Percentiles rank a stretch among this genome's conserved stretches.
These are phyloP conservation scores for Collybia sordida DNA, from an alignment of 768 basidiomycete genomes.

Conservation along the genomic window DNA sequence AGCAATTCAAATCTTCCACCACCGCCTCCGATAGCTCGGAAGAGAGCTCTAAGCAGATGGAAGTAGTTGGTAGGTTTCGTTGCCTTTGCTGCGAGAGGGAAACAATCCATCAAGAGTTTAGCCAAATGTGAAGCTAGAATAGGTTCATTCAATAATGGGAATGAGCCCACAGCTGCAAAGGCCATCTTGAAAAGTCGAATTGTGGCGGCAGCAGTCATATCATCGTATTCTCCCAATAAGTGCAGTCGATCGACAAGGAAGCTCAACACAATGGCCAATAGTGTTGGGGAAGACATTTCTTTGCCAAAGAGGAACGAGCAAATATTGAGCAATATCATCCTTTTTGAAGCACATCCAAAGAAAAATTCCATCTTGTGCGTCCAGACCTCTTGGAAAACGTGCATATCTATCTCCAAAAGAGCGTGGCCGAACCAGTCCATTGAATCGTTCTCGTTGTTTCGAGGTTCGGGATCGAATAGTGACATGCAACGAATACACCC, in stretches of 20 bases:
- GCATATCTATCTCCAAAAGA: slow-evolving; percentile 79
- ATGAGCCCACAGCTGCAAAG: slow-evolving; percentile 80
- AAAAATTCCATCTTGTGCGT: slow-evolving; percentile 90
- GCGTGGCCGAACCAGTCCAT: slow-evolving; percentile 83
- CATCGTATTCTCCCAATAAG: slow-evolving; percentile 81
- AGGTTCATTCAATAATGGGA: slow-evolving; percentile 78
- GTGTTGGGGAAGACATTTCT: slow-evolving; percentile 72
- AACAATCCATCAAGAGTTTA: slow-evolving; percentile 94
- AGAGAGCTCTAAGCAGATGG: slow-evolving; percentile 86
- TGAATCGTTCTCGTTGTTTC: slow-evolving; percentile 68
- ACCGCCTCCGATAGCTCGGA: slow-evolving; percentile 89
- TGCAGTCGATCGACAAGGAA: slow-evolving; percentile 84
- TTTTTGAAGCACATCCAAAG: slow-evolving; percentile 75
- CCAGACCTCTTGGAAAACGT: slow-evolving; percentile 97
- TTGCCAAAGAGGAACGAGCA: slow-evolving; percentile 81
- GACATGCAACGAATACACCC: slow-evolving; percentile 82
- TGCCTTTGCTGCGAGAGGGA: slow-evolving; percentile 90
- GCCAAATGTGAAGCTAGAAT: slow-evolving; percentile 93
- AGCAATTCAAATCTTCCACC: slow-evolving; percentile 91
- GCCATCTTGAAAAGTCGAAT: slow-evolving; percentile 96
- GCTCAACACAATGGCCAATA: slow-evolving; percentile 86
- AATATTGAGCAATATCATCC: slow-evolving; percentile 78
- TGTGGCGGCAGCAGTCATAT: slow-evolving; percentile 76
- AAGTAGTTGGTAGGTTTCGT: slow-evolving; percentile 91
- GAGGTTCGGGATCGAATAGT: slow-evolving; percentile 72